Base-by-base conservation (phyloP, 225 moss, liverwort and hornwort genomes). In the Sphagnum tenellum region DNA sequence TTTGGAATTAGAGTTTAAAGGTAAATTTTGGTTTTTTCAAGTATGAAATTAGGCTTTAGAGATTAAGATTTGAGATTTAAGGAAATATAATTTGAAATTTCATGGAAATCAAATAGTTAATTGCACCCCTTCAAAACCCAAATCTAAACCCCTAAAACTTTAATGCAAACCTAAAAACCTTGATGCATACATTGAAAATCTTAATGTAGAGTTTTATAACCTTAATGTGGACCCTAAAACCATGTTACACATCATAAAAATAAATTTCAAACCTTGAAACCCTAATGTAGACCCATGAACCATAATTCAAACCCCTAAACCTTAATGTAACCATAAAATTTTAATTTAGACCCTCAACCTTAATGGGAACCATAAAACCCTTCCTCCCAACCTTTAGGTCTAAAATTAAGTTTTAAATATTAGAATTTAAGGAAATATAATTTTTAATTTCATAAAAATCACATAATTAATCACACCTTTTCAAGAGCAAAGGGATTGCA, bases 1-100 rank as follows among this genome's bases (percentile, higher is more conserved):
- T 64, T 64, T 49, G 14, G 64, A 50, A 7, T 64, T 64, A 5
- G 13, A 47, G 62, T 62, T 64, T 64, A 64, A 50, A 48, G 64
- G 29, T 29, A 29, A 29, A 29, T 29, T 29, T 29, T 29, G 29
- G 29, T 29, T 29, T 29, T 29, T 29, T 29, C 29, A 29, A 29
- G 29, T 29, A 29, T 29, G 29, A 29, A 29, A 49, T 64, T 64
- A 64, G 48, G 64, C 49, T 64, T 64, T 64, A 64, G 48, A 50
- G 64, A 49, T 49, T 64, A 64, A 50, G 62, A 48, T n/a, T 59
- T 59, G 44, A 44, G 59, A 44, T 59, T 59, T 59, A 59, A 50
- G 64, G 8, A 63, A 45, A 45, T 47, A 46, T 46, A 63, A 63
- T 47, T 47, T 12, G 5, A 63, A 45, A 44, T 46, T n/a, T 47